Evolutionary conservation across 148 eudicot genomes (phyloP).

Genomic region (Simmondsia chinensis): DNA sequence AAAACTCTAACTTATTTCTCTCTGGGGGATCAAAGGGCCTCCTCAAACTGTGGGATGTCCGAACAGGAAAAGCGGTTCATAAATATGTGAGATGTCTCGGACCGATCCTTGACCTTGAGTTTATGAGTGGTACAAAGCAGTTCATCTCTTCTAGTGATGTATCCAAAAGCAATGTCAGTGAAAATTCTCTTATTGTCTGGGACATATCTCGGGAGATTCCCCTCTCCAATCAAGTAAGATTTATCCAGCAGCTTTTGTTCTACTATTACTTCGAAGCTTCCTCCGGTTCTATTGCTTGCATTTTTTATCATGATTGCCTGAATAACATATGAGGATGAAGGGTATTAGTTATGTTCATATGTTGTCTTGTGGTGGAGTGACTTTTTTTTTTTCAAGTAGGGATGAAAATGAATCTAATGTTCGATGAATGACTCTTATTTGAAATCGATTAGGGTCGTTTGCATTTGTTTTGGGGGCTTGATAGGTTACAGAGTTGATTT

Average conservation of each 20-base stretch:
- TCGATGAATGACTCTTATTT: too few species aligned
- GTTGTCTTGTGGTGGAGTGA: too few species aligned
- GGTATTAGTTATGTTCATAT: too few species aligned
- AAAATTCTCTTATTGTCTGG: constrained; percentile 84
- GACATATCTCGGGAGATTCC: constrained; percentile 79
- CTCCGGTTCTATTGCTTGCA: not conserved
- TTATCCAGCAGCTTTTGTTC: not conserved
- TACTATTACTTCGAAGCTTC: not conserved
- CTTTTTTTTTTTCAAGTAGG: too few species aligned
- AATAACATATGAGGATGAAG: too few species aligned
- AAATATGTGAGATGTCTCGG: constrained; percentile 56
- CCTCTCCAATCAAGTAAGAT: constrained; percentile 79
- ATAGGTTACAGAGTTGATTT: too few species aligned
- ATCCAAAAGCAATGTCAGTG: constrained; percentile 69
- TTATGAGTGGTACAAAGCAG: constrained; percentile 48
- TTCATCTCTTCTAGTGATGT: constrained; percentile 84
- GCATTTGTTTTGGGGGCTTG: too few species aligned
- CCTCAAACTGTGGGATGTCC: constrained; percentile 80
- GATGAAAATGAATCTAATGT: too few species aligned
- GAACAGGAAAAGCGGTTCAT: constrained; percentile 50
- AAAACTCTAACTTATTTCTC: constrained; percentile 59
- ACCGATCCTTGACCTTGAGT: constrained; percentile 81
- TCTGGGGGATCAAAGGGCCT: constrained; percentile 84
- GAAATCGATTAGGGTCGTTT: too few species aligned
- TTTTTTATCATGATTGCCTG: too few species aligned